Conservation (phyloP, 192 early-diverging fungal species). For the Coemansia sp. region DNA sequence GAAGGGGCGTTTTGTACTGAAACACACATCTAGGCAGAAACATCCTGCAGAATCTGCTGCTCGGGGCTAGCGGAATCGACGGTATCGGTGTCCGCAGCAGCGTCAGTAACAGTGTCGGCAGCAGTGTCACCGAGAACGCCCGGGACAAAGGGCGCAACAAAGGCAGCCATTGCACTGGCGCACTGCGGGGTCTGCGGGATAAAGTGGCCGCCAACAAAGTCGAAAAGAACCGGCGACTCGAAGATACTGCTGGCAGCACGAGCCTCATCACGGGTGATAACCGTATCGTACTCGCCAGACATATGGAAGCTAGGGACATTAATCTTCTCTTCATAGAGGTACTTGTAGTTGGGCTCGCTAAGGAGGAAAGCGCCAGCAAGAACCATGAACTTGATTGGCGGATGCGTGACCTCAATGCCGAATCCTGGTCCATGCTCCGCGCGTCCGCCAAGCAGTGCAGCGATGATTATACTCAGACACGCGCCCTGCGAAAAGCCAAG, state of each 20-base stretch:
- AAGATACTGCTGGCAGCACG: constrained; percentile 19
- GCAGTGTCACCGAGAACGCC: constrained; percentile 5
- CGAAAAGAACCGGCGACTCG: constrained; percentile 29
- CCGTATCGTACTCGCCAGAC: constrained; percentile 42
- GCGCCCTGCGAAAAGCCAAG: constrained; percentile 54
- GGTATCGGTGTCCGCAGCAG: not conserved
- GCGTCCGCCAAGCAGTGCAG: constrained; percentile 24
- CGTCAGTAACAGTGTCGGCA: not conserved
- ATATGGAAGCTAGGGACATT: constrained; percentile 38
- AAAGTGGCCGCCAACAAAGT: constrained; percentile 53
- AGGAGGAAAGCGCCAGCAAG: constrained; percentile 38
- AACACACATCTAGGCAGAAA: not conserved
- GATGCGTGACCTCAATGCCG: constrained; percentile 28
- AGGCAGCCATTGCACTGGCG: constrained; percentile 23
- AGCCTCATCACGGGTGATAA: constrained; percentile 26
- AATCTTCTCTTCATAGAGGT: constrained; percentile 16
- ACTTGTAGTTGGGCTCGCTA: constrained; percentile 27
- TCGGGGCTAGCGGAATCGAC: not conserved
- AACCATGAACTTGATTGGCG: constrained; percentile 41
- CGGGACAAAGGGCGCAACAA: constrained; percentile 36
- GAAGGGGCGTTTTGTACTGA: not conserved
- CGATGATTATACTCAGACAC: constrained; percentile 24
- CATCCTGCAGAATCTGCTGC: not conserved
- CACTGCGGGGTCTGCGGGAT: constrained; percentile 47
- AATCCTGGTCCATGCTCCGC: constrained; percentile 11